phyloP scores from a whole-genome alignment of 1,139 yeast species.

The Arxiozyma bovina region DNA sequence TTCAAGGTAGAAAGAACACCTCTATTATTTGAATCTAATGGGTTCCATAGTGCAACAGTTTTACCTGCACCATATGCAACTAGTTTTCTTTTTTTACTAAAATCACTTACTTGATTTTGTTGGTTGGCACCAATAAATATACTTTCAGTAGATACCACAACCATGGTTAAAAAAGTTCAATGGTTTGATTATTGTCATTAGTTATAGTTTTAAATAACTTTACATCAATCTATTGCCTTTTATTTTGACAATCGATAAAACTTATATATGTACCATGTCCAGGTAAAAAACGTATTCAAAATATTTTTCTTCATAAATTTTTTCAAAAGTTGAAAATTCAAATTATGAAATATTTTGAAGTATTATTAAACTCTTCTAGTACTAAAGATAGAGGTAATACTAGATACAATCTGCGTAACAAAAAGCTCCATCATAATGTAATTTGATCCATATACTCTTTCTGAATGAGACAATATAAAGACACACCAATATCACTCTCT shows the following conservation, averaged over 20 bases:
- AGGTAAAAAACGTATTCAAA: background rate
- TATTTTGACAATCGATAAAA: too few relatives aligned
- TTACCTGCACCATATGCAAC: constrained; percentile 74
- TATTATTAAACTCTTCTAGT: too few relatives aligned
- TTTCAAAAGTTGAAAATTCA: background rate
- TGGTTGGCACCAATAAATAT: constrained; percentile 73
- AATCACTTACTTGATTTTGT: constrained; percentile 61
- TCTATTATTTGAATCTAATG: constrained; percentile 34
- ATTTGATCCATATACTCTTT: background rate
- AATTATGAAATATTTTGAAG: background rate
- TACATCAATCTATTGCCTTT: background rate
- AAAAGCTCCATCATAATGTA: too few relatives aligned
- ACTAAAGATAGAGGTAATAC: background rate
- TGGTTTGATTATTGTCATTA: background rate
- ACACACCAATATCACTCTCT: background rate
- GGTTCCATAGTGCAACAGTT: constrained; percentile 69
- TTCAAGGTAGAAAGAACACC: constrained; percentile 54
- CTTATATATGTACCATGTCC: background rate
- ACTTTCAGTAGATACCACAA: constrained; percentile 36
- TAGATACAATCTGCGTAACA: background rate
- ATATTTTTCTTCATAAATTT: too few relatives aligned
- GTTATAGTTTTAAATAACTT: background rate
- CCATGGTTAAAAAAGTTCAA: background rate
- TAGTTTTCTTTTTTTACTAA: constrained; percentile 33
- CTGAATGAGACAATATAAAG: too few relatives aligned